phyloP scores from a whole-genome alignment of 306 rosid species.

The Purshia tridentata region DNA sequence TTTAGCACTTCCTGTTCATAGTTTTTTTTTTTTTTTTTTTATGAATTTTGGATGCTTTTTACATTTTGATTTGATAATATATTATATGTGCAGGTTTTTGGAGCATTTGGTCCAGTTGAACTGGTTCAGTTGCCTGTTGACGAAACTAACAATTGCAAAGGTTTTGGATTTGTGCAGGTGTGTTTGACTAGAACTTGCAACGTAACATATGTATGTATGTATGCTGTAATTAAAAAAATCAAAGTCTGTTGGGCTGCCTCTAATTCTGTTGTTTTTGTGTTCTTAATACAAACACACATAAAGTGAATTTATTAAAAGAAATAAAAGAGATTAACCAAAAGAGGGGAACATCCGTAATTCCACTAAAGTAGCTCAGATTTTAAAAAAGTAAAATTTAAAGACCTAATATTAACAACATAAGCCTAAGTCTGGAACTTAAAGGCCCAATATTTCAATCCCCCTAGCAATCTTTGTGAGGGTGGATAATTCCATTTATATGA shows the following conservation, averaged over 20 bases:
- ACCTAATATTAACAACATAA: neutral
- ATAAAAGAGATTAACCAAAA: neutral
- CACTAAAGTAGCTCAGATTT: neutral
- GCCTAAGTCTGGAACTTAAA: no score
- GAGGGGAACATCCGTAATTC: neutral
- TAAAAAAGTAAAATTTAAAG: neutral
- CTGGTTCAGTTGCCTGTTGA: constrained; percentile 92
- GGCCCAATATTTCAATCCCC: no score
- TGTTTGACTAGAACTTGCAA: constrained; percentile 2
- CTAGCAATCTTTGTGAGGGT: neutral
- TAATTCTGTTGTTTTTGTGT: neutral
- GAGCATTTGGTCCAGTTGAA: constrained; percentile 95
- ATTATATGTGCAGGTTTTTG: constrained; percentile 66
- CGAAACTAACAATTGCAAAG: constrained; percentile 87
- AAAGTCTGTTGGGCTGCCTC: neutral
- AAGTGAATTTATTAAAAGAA: neutral
- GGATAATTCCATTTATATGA: neutral
- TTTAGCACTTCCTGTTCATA: neutral
- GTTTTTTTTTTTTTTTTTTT: neutral
- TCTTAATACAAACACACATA: neutral
- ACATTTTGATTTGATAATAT: constrained; percentile 14
- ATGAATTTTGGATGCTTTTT: neutral
- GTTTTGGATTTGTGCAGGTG: constrained; percentile 98
- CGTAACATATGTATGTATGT: neutral
- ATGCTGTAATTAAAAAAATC: neutral